A percentile compares a stretch with the other conserved stretches of the same genome.
These are phyloP conservation scores for Litsea cubeba DNA, from an alignment of 164 flowering plant species.

Conservation along the genomic window DNA sequence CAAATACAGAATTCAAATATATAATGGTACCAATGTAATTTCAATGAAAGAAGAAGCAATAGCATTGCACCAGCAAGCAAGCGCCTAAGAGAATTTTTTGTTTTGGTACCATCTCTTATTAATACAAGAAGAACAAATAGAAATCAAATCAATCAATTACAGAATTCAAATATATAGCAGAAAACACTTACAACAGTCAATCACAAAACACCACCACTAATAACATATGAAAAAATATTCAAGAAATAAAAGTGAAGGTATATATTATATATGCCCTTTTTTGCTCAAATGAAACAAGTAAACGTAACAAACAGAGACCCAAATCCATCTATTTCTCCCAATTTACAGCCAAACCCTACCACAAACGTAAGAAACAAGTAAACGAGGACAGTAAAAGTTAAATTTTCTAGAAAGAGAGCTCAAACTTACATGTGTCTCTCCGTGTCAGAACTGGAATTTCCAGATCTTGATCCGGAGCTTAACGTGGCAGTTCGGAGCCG, in stretches of 20 bases:
- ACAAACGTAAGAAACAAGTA: background rate
- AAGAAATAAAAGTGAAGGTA: background rate
- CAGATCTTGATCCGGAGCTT: constrained; percentile 63
- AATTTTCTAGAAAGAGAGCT: background rate
- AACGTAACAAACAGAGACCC: background rate
- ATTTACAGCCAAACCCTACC: constrained; percentile 3
- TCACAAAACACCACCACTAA: background rate
- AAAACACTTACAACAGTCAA: background rate
- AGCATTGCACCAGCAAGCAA: no score
- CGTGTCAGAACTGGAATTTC: constrained; percentile 27
- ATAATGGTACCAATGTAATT: no score
- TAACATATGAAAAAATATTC: background rate
- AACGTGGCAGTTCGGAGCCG: constrained; percentile 43
- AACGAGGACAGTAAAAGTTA: background rate
- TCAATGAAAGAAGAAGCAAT: no score
- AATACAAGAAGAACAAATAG: no score
- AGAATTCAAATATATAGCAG: no score
- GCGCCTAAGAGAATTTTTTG: no score
- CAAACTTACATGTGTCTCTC: background rate
- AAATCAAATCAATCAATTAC: no score
- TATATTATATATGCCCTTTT: background rate
- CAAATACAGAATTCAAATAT: no score
- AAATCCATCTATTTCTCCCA: background rate
- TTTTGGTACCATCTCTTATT: no score
- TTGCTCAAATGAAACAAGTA: background rate